Conservation (phyloP, 169 alveolate species). For the Theileria orientalis region DNA sequence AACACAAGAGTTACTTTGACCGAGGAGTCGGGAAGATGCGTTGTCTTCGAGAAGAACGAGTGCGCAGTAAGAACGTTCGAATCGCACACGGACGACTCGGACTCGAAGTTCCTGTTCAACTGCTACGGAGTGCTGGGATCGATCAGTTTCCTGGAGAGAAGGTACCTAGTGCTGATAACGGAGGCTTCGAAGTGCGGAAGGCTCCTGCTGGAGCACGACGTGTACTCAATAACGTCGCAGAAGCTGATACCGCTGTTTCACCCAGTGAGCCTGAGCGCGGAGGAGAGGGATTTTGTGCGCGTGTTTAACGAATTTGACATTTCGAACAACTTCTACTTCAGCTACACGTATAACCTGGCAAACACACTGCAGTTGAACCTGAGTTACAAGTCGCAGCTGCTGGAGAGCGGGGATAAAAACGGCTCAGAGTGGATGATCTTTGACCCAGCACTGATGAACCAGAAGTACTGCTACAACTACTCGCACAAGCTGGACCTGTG, state of each 20-base stretch:
- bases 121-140: constrained; percentile 68
- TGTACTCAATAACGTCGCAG: constrained; percentile 44
- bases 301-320: constrained; percentile 62
- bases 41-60: constrained; percentile 14
- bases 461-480: constrained; percentile 64
- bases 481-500: constrained; percentile 49
- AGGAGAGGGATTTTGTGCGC: constrained; percentile 43
- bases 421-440: constrained; percentile 28
- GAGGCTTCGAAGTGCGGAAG: constrained; percentile 52
- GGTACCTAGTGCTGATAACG: constrained; percentile 63
- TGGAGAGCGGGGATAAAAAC: constrained; percentile 8
- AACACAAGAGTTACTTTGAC: background rate
- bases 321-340: constrained; percentile 64
- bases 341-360: constrained; percentile 69
- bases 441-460: constrained; percentile 37
- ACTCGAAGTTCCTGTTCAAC: constrained; percentile 8
- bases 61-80: background rate
- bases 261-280: constrained; percentile 22
- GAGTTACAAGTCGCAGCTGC: background rate
- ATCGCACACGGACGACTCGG: background rate
- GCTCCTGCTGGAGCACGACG: constrained; percentile 59
- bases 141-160: constrained; percentile 53
- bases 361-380: constrained; percentile 59
- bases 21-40: constrained; percentile 4
- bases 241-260: constrained; percentile 60